Evolutionary conservation across 2,329 filamentous ascomycete species (phyloP).

Genomic region (Aureobasidium lini): DNA sequence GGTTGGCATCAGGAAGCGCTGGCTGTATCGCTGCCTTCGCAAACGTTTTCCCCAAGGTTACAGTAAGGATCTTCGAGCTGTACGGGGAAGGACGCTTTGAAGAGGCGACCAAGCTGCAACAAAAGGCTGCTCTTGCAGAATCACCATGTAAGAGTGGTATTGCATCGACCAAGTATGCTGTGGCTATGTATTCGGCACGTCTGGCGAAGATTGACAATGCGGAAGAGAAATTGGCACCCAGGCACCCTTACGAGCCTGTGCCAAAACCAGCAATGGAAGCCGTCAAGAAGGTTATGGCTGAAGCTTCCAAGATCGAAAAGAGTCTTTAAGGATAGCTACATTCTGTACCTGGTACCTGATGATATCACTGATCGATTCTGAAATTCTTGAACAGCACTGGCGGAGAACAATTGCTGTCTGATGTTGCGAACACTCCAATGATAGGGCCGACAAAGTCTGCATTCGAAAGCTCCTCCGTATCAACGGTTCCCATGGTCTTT

Average conservation of each 20-base stretch:
- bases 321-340: too few relatives aligned
- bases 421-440: neutral
- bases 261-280: too few relatives aligned
- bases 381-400: neutral
- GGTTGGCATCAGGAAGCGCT: constrained; percentile 38
- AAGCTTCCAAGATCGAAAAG: too few relatives aligned
- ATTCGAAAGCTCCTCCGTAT: constrained; percentile 4
- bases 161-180: constrained; percentile 52
- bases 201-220: too few relatives aligned
- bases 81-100: constrained; percentile 49
- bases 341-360: too few relatives aligned
- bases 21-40: constrained; percentile 47
- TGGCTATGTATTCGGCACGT: too few relatives aligned
- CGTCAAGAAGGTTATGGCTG: too few relatives aligned
- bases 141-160: neutral
- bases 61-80: constrained; percentile 53
- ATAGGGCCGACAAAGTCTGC: constrained; percentile 4
- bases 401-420: neutral
- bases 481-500: neutral
- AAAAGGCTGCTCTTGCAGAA: constrained; percentile 46
- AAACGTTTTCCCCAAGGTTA: constrained; percentile 49
- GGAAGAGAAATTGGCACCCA: too few relatives aligned
- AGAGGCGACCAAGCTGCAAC: constrained; percentile 55
- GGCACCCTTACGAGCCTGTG: too few relatives aligned
- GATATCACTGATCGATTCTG: neutral